A percentile compares a stretch with the other conserved stretches of the same genome.
Evolutionary conservation across 306 rosid species (phyloP).

Genomic region (Fragaria iinumae): DNA sequence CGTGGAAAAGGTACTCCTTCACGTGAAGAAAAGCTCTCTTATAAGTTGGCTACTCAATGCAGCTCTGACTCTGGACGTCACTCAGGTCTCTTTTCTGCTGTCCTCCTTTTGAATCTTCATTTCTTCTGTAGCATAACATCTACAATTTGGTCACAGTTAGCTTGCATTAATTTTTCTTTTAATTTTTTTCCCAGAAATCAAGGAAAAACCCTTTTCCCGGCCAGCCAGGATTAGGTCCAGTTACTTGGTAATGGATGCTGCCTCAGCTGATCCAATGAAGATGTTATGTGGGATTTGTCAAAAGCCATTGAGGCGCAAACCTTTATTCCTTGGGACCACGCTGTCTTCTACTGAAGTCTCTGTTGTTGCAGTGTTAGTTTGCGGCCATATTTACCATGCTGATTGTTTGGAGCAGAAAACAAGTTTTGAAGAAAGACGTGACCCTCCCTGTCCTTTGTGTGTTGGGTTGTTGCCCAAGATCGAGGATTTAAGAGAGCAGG

Average conservation of each 20-base stretch:
- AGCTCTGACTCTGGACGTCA: constrained; percentile 42
- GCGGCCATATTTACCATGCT: constrained; percentile 87
- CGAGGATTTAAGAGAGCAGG: constrained; percentile 36
- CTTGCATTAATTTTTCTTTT: neutral
- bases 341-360: constrained; percentile 54
- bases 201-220: constrained; percentile 47
- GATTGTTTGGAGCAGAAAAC: constrained; percentile 83
- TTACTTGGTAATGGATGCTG: constrained; percentile 39
- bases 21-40: constrained; percentile 50
- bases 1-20: constrained; percentile 52
- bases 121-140: constrained; percentile 1
- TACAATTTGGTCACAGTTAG: neutral
- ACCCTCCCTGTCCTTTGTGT: constrained; percentile 76
- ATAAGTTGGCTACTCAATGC: constrained; percentile 59
- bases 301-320: constrained; percentile 58
- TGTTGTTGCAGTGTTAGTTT: constrained; percentile 73
- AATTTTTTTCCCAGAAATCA: constrained; percentile 37
- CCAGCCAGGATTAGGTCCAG: constrained; percentile 74
- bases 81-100: constrained; percentile 41
- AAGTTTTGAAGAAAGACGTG: constrained; percentile 47
- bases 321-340: constrained; percentile 43
- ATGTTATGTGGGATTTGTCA: constrained; percentile 68
- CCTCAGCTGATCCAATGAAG: constrained; percentile 44
- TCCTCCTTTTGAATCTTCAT: neutral
- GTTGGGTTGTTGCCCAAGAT: constrained; percentile 33